These are phyloP conservation scores for Cyathus striatus DNA, from an alignment of 768 basidiomycete species.

Conservation along the genomic window DNA sequence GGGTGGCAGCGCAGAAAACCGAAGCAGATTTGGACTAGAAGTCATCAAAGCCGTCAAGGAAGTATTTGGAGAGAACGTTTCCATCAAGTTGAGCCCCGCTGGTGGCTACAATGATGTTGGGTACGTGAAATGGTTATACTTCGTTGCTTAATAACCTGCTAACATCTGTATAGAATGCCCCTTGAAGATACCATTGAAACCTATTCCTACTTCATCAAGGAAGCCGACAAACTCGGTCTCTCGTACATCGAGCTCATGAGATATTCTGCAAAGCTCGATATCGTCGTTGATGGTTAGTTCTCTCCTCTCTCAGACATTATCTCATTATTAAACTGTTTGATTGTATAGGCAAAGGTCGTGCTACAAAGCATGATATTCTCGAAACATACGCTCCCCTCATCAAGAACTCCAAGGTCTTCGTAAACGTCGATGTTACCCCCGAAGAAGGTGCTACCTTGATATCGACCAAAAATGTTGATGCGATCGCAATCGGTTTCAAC, in stretches of 20 bases:
- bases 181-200: constrained; percentile 37
- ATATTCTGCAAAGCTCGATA: constrained; percentile 20
- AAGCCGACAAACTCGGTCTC: constrained; percentile 31
- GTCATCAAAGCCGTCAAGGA: constrained; percentile 35
- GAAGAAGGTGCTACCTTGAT: constrained; percentile 33
- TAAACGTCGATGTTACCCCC: constrained; percentile 31
- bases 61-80: constrained; percentile 40
- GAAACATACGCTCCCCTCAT: constrained; percentile 28
- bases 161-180: constrained; percentile 26
- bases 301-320: not conserved
- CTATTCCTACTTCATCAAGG: constrained; percentile 32
- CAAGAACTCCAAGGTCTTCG: constrained; percentile 28
- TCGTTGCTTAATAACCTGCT: not conserved
- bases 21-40: constrained; percentile 49
- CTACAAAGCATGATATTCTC: constrained; percentile 33
- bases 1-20: constrained; percentile 56
- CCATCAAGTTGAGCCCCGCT: constrained; percentile 37
- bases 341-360: constrained; percentile 23
- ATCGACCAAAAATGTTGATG: constrained; percentile 26
- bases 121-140: constrained; percentile 12
- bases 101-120: constrained; percentile 43
- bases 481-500: constrained; percentile 28
- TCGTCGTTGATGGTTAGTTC: constrained; percentile 24
- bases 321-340: not conserved
- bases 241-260: constrained; percentile 26